Evolutionary conservation across 768 basidiomycete genomes (phyloP), one percentile per base, ranked within the genome.

Genomic region (Suillus ampliporus): DNA sequence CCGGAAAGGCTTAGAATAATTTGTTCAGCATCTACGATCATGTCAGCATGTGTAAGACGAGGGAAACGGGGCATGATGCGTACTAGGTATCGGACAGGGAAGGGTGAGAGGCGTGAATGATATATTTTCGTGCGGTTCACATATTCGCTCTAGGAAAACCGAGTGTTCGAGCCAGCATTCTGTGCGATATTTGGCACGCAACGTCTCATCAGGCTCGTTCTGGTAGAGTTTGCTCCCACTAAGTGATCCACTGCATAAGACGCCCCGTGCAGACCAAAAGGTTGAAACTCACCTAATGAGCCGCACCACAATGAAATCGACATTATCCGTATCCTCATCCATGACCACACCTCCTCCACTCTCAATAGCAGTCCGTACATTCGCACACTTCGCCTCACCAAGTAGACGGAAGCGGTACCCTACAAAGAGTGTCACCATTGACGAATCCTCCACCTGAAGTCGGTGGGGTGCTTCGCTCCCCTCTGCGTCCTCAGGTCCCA

Each of bases 91-190:
- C 13, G 94, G 94, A 5, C 79, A 78, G 5, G 76, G 58, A 4
- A 89, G 80, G 4, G 68, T 76, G 17, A 97, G 78, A 1, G 95
- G 95, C 4, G 75, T 75, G 68, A 92, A 94, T 0, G 87, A 84
- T 14, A 92, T 71, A 65, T 94, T 88, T 47, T 90, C 90, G 1
- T 87, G 84, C 0, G 85, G 79, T 19, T 77, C 72, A 69, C 90
- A 89, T 57, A 97, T 76, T n/a, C 84, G 82, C 50, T 92, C 89
- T 61, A 89, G 87, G 59, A 85, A 89, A 15, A 94, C 83, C 68
- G 92, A 97, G 48, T 85, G 85, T 73, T 98, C 95, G 1, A 98
- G 80, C 95, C 95, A 98, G 71, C 93, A 96, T 74, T 97, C 95
- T 0, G 95, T 97, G 48, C 95, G 85, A 69, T 88, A 93, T 67